Percentiles rank a stretch among this genome's conserved stretches.
These are phyloP conservation scores for Somion occarium DNA, from an alignment of 1,284 basidiomycete genomes.

Conservation along the genomic window DNA sequence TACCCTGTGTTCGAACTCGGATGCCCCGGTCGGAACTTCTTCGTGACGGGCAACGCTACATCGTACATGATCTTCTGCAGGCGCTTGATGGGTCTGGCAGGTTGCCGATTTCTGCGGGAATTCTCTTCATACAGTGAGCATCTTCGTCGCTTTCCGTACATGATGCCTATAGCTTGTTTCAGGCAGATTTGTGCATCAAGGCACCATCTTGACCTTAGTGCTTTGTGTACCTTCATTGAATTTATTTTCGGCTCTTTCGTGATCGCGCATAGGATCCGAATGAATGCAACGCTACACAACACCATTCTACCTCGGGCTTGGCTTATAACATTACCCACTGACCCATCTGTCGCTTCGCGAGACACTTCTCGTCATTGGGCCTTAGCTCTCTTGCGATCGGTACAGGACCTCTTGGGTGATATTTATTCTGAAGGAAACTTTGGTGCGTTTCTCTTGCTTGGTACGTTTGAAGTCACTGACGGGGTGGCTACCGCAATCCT, in stretches of 20 bases:
- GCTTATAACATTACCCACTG: background rate
- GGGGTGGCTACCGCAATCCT: background rate
- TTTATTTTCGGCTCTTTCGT: background rate
- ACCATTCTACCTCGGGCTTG: background rate
- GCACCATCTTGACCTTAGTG: background rate
- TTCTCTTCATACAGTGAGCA: conserved; percentile 1
- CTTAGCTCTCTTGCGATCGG: background rate
- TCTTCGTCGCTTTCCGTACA: background rate
- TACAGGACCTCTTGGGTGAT: background rate
- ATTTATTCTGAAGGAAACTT: background rate
- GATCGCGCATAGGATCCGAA: background rate
- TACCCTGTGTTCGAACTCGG: background rate
- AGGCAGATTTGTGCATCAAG: background rate
- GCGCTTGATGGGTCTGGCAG: background rate
- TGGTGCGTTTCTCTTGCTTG: background rate
- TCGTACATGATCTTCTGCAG: background rate
- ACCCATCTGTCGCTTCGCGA: background rate
- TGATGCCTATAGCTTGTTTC: background rate
- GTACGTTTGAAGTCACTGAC: background rate
- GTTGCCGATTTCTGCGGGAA: background rate
- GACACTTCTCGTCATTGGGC: background rate
- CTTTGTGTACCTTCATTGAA: background rate
- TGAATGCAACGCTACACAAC: background rate
- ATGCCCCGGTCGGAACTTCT: background rate
- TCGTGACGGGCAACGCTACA: background rate